Evolutionary conservation across 2,329 filamentous ascomycete genomes (phyloP).

Genomic region (Raffaelea arxii): DNA sequence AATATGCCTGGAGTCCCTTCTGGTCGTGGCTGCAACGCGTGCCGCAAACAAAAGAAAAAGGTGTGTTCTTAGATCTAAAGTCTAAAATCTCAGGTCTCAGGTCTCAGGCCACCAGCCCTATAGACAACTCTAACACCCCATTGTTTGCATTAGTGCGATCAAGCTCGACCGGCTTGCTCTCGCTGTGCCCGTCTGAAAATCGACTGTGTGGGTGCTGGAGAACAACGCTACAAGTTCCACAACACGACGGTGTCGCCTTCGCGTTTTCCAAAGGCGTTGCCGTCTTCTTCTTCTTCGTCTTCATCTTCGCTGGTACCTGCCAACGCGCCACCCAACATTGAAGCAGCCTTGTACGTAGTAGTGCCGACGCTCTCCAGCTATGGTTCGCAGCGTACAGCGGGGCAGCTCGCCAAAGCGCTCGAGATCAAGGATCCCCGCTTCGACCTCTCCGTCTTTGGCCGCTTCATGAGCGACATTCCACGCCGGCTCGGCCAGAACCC

Average conservation of each 20-base stretch:
- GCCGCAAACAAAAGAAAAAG: conserved; percentile 13
- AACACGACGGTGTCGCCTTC: conserved; percentile 4
- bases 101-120: no score
- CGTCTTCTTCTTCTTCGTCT: background rate
- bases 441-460: conserved; percentile 10
- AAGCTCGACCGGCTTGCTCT: conserved; percentile 8
- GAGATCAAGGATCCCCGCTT: conserved; percentile 9
- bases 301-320: no score
- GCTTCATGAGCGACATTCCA: conserved; percentile 8
- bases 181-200: conserved; percentile 10
- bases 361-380: background rate
- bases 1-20: conserved; percentile 12
- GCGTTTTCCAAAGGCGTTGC: background rate
- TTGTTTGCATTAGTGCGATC: conserved; percentile 9
- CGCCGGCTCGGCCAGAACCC: conserved; percentile 7
- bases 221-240: conserved; percentile 12
- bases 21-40: conserved; percentile 12
- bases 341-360: no score
- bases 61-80: conserved; percentile 1
- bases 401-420: background rate
- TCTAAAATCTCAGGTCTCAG: background rate
- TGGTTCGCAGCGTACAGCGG: background rate
- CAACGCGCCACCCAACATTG: no score
- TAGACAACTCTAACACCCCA: background rate
- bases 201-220: conserved; percentile 9